phyloP scores from a whole-genome alignment of 2,329 filamentous ascomycete species.

The Talaromyces sp. region DNA sequence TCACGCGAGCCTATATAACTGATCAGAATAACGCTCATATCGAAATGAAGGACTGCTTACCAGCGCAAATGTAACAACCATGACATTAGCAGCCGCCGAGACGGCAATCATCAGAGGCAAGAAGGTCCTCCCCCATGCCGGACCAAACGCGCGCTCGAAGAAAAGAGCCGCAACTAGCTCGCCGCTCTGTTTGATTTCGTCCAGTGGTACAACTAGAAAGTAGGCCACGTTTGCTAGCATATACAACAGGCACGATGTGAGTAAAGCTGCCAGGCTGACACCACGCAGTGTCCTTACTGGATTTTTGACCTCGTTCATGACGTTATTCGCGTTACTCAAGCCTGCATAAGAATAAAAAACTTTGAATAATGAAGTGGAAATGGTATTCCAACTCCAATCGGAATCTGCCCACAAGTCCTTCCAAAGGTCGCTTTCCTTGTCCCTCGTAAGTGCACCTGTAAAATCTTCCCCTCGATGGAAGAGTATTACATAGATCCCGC shows the following conservation, averaged over 20 bases:
- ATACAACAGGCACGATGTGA: conserved; percentile 62
- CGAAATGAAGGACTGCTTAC: conserved; percentile 41
- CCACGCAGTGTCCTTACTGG: conserved; percentile 64
- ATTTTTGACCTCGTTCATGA: conserved; percentile 67
- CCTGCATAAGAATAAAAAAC: conserved; percentile 69
- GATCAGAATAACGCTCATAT: neutral
- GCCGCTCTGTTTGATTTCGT: conserved; percentile 64
- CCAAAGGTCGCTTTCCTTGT: conserved; percentile 36
- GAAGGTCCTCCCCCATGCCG: conserved; percentile 54
- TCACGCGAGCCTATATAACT: conserved; percentile 57
- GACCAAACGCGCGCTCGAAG: conserved; percentile 63
- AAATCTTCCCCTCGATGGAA: conserved; percentile 30
- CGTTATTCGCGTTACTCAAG: conserved; percentile 65
- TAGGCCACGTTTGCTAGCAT: conserved; percentile 64
- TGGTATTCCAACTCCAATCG: conserved; percentile 65
- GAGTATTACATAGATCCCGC: conserved; percentile 58
- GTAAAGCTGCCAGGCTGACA: conserved; percentile 58
- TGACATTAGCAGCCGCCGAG: conserved; percentile 67
- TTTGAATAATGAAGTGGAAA: conserved; percentile 62
- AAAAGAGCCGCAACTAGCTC: conserved; percentile 67
- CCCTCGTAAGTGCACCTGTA: neutral
- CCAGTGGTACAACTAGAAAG: conserved; percentile 63
- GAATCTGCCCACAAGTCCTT: conserved; percentile 60
- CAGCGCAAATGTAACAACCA: conserved; percentile 67
- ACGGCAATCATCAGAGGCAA: conserved; percentile 64